phyloP scores from a whole-genome alignment of 2,329 filamentous ascomycete genomes.

The Hyphodiscus sp. region DNA sequence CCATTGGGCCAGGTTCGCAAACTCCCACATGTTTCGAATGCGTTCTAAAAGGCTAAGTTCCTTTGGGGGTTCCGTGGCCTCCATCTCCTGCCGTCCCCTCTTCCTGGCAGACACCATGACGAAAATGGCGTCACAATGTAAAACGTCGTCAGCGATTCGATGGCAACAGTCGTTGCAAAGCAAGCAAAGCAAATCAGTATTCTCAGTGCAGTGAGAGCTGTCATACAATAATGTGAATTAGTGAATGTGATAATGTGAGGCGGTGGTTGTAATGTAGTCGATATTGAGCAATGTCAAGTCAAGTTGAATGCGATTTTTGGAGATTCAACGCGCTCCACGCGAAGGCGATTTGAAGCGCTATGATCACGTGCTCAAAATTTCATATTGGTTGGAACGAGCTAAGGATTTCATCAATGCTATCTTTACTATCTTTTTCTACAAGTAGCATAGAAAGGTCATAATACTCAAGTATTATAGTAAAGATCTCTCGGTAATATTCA shows the following conservation, averaged over 20 bases:
- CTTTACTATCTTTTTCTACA: too few species aligned
- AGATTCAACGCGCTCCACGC: neutral
- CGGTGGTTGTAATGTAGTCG: neutral
- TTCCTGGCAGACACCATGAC: constrained; percentile 43
- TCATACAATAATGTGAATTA: neutral
- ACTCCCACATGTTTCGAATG: constrained; percentile 90
- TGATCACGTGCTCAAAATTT: neutral
- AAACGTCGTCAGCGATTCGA: neutral
- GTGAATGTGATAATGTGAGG: neutral
- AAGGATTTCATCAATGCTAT: too few species aligned
- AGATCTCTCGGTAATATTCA: too few species aligned
- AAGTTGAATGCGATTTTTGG: neutral
- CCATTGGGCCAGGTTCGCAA: constrained; percentile 90
- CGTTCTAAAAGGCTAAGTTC: constrained; percentile 46
- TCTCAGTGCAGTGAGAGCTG: constrained; percentile 1
- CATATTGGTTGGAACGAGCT: neutral
- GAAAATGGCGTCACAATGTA: constrained; percentile 6
- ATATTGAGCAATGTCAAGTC: neutral
- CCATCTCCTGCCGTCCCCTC: constrained; percentile 40
- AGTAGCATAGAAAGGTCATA: too few species aligned
- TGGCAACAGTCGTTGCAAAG: constrained; percentile 2
- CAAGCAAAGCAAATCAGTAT: neutral
- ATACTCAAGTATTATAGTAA: too few species aligned
- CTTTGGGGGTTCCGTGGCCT: constrained; percentile 26
- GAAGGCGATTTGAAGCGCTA: neutral